Base-by-base conservation (phyloP, 371 early-diverging fungal species). In the Mucor mucedo region DNA sequence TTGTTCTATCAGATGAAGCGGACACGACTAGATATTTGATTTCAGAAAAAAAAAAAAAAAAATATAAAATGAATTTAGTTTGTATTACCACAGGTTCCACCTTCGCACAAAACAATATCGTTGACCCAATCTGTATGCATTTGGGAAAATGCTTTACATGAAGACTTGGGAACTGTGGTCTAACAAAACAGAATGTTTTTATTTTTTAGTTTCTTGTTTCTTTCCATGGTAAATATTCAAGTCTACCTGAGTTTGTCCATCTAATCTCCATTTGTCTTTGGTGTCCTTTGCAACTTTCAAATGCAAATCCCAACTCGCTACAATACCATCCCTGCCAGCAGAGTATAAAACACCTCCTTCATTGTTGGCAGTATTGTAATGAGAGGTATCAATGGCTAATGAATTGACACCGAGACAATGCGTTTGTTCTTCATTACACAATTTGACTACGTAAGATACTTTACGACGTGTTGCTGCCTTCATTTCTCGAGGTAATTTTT, bases 61-160 rank as follows among this genome's bases (percentile, higher is more conserved):
- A 10, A 5, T 11, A 13, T 2, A 13, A 50, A 5, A 30, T 13
- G 21, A 28, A 50, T 50, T 30, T 30, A 30, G 10, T 30, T 40
- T 45, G 35, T 44, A 52, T 62, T 76, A 79, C 79, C 74, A 61
- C 63, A 66, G 29, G 67, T 69, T 49, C 76, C 76, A 53, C 56
- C 47, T 33, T 72, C 52, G 47, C 89, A 90, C 6, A 95, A 82
- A 4, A 90, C 86, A 55, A 98, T 85, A 65, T 95, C 96, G 71
- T 96, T 97, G 9, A 98, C 93, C 98, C 98, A 98, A 74, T 97
- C 97, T 6, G 91, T 89, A 68, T 98, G 98, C 66, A 92, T 88
- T 69, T 91, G 88, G 42, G 87, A 92, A 39, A 91, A 89, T 8
- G 85, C 83, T 21, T 86, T 79, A 58, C 85, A 85, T 2, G 85